Base-by-base conservation (phyloP, 768 basidiomycete species). In the Wakefieldia striispora region DNA sequence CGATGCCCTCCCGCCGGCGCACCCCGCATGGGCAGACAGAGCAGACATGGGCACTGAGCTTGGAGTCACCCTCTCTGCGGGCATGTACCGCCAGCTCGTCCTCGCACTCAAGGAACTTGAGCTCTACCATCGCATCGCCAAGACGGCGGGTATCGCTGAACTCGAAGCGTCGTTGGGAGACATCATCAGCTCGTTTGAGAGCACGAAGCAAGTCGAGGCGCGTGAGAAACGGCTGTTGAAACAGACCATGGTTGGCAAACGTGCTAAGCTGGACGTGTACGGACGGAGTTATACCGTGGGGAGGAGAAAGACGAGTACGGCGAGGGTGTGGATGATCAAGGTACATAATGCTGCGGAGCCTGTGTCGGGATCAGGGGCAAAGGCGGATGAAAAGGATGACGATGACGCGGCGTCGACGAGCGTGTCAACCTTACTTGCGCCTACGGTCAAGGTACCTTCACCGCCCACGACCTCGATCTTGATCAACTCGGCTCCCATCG, bases 311-410 rank as follows among this genome's bases (percentile, higher is more conserved):
- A 91, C 91, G 51, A 91, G 89, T 58, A 74, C 86, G 1, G 93
- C 95, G 31, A 80, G 91, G 34, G 93, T 95, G 9, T 98, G 95
- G 95, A 87, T 95, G 74, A 88, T 97, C 52, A 81, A 85, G 29
- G 79, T 80, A 46, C 63, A 54, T 31, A 58, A 51, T 48, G 76
- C 81, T 19, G 75, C 77, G 39, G 51, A 49, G 43, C 62, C 13
- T 14, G 33, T 7, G 33, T 16, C 33, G 5, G 14, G 3, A 33
- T 14, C 33, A 33, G 33, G 16, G 16, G 14, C 33, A 33, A 16
- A 44, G 14, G 53, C 33, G 35, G 17, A 35, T 3, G 45, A 20
- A 19, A 35, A 36, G 21, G 53, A 56, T 8, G 43, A 56, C 21
- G 53, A 56, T 8, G 43, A 56, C 21, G 12, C 33, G 19, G 23